Evolutionary conservation across 208 protist species (phyloP), one percentile per base, ranked within the genome.

Genomic region (Acanthamoeba quina): DNA sequence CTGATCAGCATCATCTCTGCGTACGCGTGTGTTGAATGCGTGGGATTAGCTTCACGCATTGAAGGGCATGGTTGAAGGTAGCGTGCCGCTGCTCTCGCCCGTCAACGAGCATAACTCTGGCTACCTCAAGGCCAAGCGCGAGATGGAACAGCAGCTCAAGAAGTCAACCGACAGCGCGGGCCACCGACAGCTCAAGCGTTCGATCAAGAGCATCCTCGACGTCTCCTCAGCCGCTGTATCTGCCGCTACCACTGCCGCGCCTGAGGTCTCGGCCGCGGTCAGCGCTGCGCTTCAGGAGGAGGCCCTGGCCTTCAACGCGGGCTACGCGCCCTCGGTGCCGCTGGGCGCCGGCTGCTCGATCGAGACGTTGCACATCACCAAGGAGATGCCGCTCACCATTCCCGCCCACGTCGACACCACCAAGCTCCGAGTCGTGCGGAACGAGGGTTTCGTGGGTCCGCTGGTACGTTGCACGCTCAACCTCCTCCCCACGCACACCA

Each of bases 101-200:
- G 49, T 72, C 85, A 94, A 94, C 64, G 80, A 94, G 60, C 89
- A 89, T 49, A 94, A 94, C 83, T 7, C 17, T 2, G 52, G 62
- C 76, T 94, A 94, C 85, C 92, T 94, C 37, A 72, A n/a, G 41
- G 92, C 85, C 60, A 94, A 94, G 54, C 47, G 92, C 29, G 70
- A 92, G 3, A 60, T 62, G 52, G 92, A 94, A 82, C 26, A 47
- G 11, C 41, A 86, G 54, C 29, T 93, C 21, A 44, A 37, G 74
- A 2, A 5, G 5, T n/a, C 78, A 6, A 29, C 64, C 37, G 31
- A 88, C 68, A 26, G 19, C 24, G 52, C 17, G 2, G 54, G 74
- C 90, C 78, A 88, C 56, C 15, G 44, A 60, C 54, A 88, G 52
- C 83, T 74, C 54, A 74, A 94, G 41, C 34, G 76, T 2, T n/a